These are phyloP conservation scores for Blastocystis hominis DNA, from an alignment of 352 stramenopile species.

Conservation along the genomic window DNA sequence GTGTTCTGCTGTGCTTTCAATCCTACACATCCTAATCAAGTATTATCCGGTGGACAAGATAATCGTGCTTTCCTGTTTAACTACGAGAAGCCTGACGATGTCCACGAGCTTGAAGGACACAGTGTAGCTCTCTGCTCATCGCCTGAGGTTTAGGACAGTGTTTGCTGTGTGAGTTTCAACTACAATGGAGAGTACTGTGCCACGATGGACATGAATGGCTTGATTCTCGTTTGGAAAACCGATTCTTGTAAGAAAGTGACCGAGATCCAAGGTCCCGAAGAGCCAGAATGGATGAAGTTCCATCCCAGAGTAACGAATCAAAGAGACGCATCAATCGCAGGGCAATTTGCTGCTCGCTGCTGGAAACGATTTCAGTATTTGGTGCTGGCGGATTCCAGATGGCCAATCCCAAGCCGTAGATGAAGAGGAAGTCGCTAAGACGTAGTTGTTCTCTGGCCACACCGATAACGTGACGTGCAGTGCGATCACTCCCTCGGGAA, in stretches of 20 bases:
- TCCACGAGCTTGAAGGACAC: neutral
- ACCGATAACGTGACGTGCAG: constrained; percentile 26
- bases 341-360: neutral
- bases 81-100: neutral
- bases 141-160: constrained; percentile 1
- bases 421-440: neutral
- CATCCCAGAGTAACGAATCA: neutral
- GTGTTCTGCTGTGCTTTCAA: constrained; percentile 34
- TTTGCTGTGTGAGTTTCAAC: constrained; percentile 26
- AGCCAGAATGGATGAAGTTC: constrained; percentile 46
- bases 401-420: neutral
- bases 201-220: constrained; percentile 28
- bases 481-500: constrained; percentile 3
- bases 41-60: constrained; percentile 33
- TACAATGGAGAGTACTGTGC: neutral
- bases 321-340: neutral
- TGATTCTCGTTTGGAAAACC: constrained; percentile 25
- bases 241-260: neutral
- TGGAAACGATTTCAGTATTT: constrained; percentile 46
- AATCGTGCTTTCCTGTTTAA: constrained; percentile 49
- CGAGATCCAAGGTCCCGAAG: constrained; percentile 3
- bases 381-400: neutral
- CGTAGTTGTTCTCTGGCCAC: constrained; percentile 14
- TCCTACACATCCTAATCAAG: neutral
- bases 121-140: neutral